phyloP scores from a whole-genome alignment of 495 filamentous ascomycete genomes.

The Talaromyces trachyspermus region DNA sequence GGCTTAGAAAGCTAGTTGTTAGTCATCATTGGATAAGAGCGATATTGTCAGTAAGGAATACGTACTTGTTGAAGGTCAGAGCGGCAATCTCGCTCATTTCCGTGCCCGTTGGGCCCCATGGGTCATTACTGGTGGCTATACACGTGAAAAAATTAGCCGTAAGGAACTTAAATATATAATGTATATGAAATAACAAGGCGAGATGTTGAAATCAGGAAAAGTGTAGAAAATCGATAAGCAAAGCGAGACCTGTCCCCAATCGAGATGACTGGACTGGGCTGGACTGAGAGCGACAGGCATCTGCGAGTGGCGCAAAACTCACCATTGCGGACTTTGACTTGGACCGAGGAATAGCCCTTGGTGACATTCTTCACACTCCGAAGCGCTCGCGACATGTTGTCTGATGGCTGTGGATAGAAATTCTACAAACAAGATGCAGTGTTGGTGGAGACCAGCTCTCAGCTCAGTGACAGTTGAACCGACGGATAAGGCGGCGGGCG shows the following conservation, averaged over 20 bases:
- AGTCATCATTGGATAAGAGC: conserved; percentile 2
- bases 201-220: no score
- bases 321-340: conserved; percentile 99
- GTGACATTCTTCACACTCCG: conserved; percentile 99
- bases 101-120: conserved; percentile 96
- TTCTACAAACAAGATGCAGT: no score
- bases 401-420: conserved; percentile 6
- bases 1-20: conserved; percentile 43
- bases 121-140: conserved; percentile 94
- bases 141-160: conserved; percentile 10
- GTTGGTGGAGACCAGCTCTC: conserved; percentile 4
- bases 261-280: background rate
- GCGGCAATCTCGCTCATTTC: conserved; percentile 99
- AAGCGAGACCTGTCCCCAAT: no score
- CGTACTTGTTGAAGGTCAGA: conserved; percentile 94
- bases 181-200: no score
- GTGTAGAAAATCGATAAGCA: no score
- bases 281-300: background rate
- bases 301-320: conserved; percentile 25
- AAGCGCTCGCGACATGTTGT: conserved; percentile 90
- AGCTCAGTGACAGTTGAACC: no score
- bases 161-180: no score
- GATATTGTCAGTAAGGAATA: no score
- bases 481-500: background rate
- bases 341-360: conserved; percentile 93